A percentile compares a stretch with the other conserved stretches of the same genome.
These are phyloP conservation scores for Sanghuangporus baumii DNA, from an alignment of 1,284 basidiomycete species.

Conservation along the genomic window DNA sequence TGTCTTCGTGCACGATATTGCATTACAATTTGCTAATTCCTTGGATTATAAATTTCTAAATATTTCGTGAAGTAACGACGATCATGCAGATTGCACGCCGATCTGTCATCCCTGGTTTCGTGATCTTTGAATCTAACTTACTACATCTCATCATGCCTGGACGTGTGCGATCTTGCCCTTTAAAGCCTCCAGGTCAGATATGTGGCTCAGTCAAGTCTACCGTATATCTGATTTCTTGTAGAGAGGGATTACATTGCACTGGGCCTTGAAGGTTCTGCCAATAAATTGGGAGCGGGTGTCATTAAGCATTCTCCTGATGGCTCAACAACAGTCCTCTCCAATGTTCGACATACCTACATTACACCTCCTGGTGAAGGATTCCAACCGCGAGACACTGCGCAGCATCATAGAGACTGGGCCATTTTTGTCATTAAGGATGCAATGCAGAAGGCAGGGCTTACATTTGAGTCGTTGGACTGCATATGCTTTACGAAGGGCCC, in stretches of 20 bases:
- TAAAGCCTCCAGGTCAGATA: slow-evolving; percentile 16
- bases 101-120: neutral
- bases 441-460: slow-evolving; percentile 64
- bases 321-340: slow-evolving; percentile 66
- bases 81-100: neutral
- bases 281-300: slow-evolving; percentile 96
- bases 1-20: too few species aligned
- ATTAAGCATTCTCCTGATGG: slow-evolving; percentile 79
- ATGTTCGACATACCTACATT: slow-evolving; percentile 95
- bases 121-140: neutral
- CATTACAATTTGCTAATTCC: too few species aligned
- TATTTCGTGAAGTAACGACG: neutral
- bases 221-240: slow-evolving; percentile 5
- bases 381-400: slow-evolving; percentile 90
- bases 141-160: neutral
- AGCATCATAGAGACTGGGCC: slow-evolving; percentile 94
- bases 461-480: slow-evolving; percentile 81
- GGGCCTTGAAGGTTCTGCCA: slow-evolving; percentile 93
- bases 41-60: neutral
- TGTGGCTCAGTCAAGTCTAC: neutral
- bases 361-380: slow-evolving; percentile 98
- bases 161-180: slow-evolving; percentile 1
- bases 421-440: slow-evolving; percentile 80
- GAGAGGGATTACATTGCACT: slow-evolving; percentile 54
- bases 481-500: slow-evolving; percentile 99